Evolutionary conservation across 805 yeast species (phyloP).

Genomic region (Ogataea trehalophila): DNA sequence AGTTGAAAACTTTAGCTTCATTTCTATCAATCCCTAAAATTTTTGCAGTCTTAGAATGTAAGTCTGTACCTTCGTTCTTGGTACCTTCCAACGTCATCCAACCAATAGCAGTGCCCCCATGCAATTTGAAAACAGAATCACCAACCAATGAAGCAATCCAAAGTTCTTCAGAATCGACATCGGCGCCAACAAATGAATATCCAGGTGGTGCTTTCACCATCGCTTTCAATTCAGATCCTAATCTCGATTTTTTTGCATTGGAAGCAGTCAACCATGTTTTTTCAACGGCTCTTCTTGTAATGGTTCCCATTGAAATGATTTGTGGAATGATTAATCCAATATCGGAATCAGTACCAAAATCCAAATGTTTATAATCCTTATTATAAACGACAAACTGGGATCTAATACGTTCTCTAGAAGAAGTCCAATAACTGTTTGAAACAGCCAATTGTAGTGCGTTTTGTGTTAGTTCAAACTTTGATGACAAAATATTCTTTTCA

Average conservation of each 20-base stretch:
- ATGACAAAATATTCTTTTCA: conserved; percentile 67
- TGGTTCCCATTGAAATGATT: conserved; percentile 90
- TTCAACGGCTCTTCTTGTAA: conserved; percentile 94
- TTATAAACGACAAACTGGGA: conserved; percentile 79
- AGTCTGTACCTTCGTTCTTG: conserved; percentile 84
- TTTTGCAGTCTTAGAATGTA: conserved; percentile 89
- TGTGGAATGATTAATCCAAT: conserved; percentile 80
- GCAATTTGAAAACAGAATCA: conserved; percentile 81
- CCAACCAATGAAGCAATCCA: conserved; percentile 98
- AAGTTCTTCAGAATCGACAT: conserved; percentile 95
- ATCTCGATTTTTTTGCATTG: conserved; percentile 76
- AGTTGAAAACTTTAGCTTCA: conserved; percentile 93
- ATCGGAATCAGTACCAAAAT: conserved; percentile 16
- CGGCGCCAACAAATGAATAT: conserved; percentile 93
- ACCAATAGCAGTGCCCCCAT: conserved; percentile 95
- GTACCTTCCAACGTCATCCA: conserved; percentile 99
- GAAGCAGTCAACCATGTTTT: conserved; percentile 98
- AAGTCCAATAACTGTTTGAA: conserved; percentile 87
- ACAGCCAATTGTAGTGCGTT: conserved; percentile 77
- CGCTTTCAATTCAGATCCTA: conserved; percentile 92
- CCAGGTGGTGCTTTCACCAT: conserved; percentile 84
- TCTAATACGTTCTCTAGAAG: conserved; percentile 78
- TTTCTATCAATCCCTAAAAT: conserved; percentile 85
- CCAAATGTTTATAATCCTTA: conserved; percentile 18
- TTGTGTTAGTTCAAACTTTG: conserved; percentile 66